Percentiles rank a stretch among this genome's conserved stretches.
phyloP scores from a whole-genome alignment of 1,139 yeast species.

The Zygoascus sp. region DNA sequence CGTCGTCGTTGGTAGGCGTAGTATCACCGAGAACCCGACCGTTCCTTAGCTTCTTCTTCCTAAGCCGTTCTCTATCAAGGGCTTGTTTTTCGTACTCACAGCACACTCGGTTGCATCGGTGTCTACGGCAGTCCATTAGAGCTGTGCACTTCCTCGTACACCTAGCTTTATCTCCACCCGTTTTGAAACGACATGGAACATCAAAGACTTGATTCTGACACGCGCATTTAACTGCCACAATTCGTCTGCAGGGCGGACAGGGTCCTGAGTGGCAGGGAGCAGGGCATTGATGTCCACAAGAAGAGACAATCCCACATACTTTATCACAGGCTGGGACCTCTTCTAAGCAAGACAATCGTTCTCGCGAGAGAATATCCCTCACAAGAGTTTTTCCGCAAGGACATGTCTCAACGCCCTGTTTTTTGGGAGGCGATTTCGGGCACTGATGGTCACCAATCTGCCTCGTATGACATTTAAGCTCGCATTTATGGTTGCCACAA shows the following conservation, averaged over 20 bases:
- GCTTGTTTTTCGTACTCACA: slow-evolving; percentile 67
- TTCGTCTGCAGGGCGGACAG: slow-evolving; percentile 58
- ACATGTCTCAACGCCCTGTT: slow-evolving; percentile 51
- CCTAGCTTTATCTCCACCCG: slow-evolving; percentile 48
- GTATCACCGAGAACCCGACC: slow-evolving; percentile 23
- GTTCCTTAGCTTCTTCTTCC: slow-evolving; percentile 44
- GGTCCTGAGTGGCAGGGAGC: slow-evolving; percentile 72
- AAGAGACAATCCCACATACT: slow-evolving; percentile 54
- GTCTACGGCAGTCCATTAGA: slow-evolving; percentile 73
- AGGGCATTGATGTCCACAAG: slow-evolving; percentile 71
- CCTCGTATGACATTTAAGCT: slow-evolving; percentile 55
- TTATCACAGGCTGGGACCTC: slow-evolving; percentile 70
- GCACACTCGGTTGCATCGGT: slow-evolving; percentile 65
- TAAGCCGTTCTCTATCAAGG: slow-evolving; percentile 53
- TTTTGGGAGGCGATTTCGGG: slow-evolving; percentile 51
- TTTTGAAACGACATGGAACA: slow-evolving; percentile 61
- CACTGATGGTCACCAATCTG: slow-evolving; percentile 46
- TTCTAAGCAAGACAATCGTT: slow-evolving; percentile 53
- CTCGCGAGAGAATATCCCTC: slow-evolving; percentile 37
- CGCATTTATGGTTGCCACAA: slow-evolving; percentile 65
- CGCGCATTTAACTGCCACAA: slow-evolving; percentile 45
- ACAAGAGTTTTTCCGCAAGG: slow-evolving; percentile 66
- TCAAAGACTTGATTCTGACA: slow-evolving; percentile 49
- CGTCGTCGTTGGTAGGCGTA: slow-evolving; percentile 36
- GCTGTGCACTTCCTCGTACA: slow-evolving; percentile 79